A percentile compares a stretch with the other conserved stretches of the same genome.
Conservation (phyloP, 495 filamentous ascomycete species). For the Penicillium turbatum region DNA sequence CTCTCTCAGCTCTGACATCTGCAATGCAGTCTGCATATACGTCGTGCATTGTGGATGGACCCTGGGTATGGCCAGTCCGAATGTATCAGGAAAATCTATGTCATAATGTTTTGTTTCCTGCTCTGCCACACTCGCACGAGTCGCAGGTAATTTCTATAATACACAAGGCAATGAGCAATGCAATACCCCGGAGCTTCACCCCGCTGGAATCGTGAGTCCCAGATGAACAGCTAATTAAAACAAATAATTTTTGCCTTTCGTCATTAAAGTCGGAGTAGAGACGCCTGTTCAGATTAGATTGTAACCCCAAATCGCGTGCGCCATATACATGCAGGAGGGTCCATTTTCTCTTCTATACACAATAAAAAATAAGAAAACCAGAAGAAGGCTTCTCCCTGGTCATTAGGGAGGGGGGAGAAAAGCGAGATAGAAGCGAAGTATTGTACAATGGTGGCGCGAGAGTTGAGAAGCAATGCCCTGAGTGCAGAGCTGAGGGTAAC, state of each 20-base stretch:
- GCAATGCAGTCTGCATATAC: neutral
- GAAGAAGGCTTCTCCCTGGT: neutral
- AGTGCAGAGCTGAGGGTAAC: neutral
- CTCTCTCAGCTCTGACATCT: no score
- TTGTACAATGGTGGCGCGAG: constrained; percentile 8
- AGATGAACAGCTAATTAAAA: neutral
- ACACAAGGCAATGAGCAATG: neutral
- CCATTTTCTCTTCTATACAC: constrained; percentile 9
- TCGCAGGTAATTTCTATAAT: neutral
- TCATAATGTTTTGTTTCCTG: neutral
- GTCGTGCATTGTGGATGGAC: neutral
- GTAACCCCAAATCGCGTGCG: constrained; percentile 7
- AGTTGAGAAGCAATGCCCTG: constrained; percentile 4
- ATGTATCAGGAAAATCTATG: neutral
- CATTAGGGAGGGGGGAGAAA: neutral
- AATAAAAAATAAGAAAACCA: neutral
- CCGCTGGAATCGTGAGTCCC: neutral
- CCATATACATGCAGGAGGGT: constrained; percentile 9
- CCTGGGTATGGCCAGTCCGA: neutral
- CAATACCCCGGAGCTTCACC: neutral
- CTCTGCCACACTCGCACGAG: neutral
- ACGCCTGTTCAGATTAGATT: constrained; percentile 1
- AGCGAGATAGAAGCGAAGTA: constrained; percentile 1
- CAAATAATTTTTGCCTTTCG: neutral
- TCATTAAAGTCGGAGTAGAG: neutral